phyloP scores from a whole-genome alignment of 2,329 filamentous ascomycete genomes.

The Colletotrichum lupini region DNA sequence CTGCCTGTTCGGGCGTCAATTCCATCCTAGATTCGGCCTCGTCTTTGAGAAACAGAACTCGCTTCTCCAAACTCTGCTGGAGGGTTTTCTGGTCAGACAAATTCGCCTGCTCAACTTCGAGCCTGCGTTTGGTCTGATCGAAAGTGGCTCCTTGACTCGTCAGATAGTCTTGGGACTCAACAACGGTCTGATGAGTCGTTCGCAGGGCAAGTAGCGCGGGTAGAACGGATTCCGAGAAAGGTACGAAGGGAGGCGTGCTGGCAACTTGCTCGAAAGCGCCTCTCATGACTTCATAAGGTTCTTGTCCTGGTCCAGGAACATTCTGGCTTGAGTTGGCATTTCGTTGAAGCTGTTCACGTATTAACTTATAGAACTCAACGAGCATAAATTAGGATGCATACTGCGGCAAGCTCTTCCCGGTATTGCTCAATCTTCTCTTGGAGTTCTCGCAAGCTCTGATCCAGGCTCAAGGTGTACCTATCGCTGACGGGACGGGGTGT shows the following conservation, averaged over 20 bases:
- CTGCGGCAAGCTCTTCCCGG: constrained; percentile 56
- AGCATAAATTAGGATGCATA: constrained; percentile 8
- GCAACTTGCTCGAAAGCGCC: constrained; percentile 74
- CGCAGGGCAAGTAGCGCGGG: constrained; percentile 79
- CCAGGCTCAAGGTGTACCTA: constrained; percentile 65
- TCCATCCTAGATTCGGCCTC: constrained; percentile 67
- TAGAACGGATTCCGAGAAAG: constrained; percentile 73
- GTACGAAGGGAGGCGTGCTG: constrained; percentile 72
- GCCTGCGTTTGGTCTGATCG: constrained; percentile 55
- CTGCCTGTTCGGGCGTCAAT: constrained; percentile 70
- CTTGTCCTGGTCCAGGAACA: constrained; percentile 25
- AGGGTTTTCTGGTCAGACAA: constrained; percentile 67
- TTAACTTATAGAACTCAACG: background rate
- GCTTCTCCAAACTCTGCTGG: constrained; percentile 62
- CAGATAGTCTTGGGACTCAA: constrained; percentile 72
- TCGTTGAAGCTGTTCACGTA: constrained; percentile 37
- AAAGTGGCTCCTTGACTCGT: constrained; percentile 54
- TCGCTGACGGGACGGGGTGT: constrained; percentile 37
- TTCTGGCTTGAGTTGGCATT: constrained; percentile 13
- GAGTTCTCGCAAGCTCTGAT: constrained; percentile 75
- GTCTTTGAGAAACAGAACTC: constrained; percentile 69
- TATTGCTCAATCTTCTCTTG: constrained; percentile 67
- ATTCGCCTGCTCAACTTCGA: constrained; percentile 62
- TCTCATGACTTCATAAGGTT: constrained; percentile 64
- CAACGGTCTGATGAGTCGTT: constrained; percentile 71